Conservation (phyloP, 768 basidiomycete species). For the Kwoniella sp. region DNA sequence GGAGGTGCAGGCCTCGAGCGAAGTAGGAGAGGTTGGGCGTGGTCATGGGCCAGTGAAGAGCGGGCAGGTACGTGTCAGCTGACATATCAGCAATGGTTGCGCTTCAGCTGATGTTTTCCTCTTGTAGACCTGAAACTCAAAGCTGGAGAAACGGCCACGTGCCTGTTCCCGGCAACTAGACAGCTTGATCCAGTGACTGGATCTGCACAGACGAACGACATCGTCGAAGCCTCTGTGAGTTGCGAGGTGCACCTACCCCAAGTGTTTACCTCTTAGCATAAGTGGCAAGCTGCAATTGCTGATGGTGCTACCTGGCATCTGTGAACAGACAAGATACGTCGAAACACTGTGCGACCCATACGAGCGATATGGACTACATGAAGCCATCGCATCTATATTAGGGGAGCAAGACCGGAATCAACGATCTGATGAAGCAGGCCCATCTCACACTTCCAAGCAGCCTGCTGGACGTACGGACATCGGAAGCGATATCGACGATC, state of each 20-base stretch:
- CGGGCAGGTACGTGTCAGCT: conserved; percentile 9
- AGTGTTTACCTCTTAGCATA: no score
- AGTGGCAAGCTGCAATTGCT: no score
- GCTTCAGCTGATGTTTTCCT: background rate
- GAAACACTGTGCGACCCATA: conserved; percentile 22
- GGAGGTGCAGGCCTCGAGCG: conserved; percentile 30
- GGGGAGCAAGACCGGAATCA: background rate
- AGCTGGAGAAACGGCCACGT: conserved; percentile 5
- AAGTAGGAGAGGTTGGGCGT: conserved; percentile 27
- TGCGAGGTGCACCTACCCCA: no score
- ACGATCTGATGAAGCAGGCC: conserved; percentile 12
- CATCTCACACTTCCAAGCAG: conserved; percentile 22
- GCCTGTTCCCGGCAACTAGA: conserved; percentile 27
- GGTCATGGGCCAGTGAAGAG: conserved; percentile 29
- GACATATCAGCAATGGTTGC: background rate
- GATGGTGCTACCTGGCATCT: no score
- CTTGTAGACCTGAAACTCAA: conserved; percentile 12
- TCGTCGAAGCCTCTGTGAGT: conserved; percentile 19
- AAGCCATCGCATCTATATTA: conserved; percentile 17
- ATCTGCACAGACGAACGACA: background rate
- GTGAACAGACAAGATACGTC: conserved; percentile 20
- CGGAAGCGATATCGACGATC: background rate
- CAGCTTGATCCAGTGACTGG: background rate
- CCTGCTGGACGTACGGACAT: background rate
- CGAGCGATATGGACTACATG: conserved; percentile 22